Base-by-base conservation (phyloP, 2,329 filamentous ascomycete species). In the Fusarium anguioides region DNA sequence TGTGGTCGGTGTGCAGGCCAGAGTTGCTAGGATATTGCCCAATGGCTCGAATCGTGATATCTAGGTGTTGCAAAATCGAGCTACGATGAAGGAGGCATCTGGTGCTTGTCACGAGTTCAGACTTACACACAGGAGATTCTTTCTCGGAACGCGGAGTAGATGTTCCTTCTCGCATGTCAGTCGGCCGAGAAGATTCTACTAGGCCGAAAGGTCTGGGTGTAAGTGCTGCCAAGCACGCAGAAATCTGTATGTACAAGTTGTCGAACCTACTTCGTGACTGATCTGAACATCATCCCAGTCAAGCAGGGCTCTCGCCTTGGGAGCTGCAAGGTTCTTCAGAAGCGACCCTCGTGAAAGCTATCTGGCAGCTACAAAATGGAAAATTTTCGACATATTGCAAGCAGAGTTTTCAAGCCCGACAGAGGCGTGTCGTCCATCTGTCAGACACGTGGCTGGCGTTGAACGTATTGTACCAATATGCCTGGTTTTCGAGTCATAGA, bases 141-240 rank as follows among this genome's bases (percentile, higher is more conserved):
- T 48, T 61, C 50, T 64, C 54, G 56, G 60, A 44, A 23, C 27
- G 61, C 66, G 59, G 64, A 52, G 42, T 36, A 63, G 54, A 57
- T 64, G 54, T 59, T 62, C 51, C 56, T 61, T 65, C 45, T 59
- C 46, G 52, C 44, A 57, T 37, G 40, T 59, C 57, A 52, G 60
- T 72, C 70, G 68, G 70, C 70, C 70, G 70, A 73, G 63, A 72
- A 61, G 23, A 47, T 39, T 31, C 57, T 54, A 65, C 58, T 73
- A 47, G 50, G 56, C 70, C 69, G 70, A 70, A 50, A 65, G 46
- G 44, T 53, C 46, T 39, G 48, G 41, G 46, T 50, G 46, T 62
- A 52, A 58, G 68, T 65, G 52, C 47, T 55, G 60, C 60, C 70
- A 72, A 69, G 66, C 42, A 45, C 41, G 26, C 47, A 49, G 51